Base-by-base conservation (phyloP, 495 filamentous ascomycete species). In the Cercophora scortea region DNA sequence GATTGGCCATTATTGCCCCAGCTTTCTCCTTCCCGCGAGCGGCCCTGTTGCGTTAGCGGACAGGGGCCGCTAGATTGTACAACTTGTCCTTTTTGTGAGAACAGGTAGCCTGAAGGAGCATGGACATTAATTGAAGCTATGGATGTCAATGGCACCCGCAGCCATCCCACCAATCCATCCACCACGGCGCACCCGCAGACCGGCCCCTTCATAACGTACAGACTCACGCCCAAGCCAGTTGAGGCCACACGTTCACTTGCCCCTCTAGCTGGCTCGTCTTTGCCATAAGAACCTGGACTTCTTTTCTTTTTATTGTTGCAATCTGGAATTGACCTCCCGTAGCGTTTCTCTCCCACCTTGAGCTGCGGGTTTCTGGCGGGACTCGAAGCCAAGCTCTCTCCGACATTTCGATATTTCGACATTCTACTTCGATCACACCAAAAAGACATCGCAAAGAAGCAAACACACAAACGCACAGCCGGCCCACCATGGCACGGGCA, bases 401-500 rank as follows among this genome's bases (percentile, higher is more conserved):
- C 25, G 8, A 41, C 38, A 41, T 41, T 12, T 12, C 19, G 8
- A 19, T n/a, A 25, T 9, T 35, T n/a, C 45, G 12, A 9, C 40
- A 8, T 45, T 19, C 8, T 13, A 17, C 17, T 32, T 42, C 39
- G 33, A 49, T 16, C 19, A 19, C 46, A 25, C n/a, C n/a, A 7
- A 33, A 33, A n/a, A 42, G 47, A 35, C 25, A 47, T 39, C 38
- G 38, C 38, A 40, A 15, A 40, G n/a, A 2, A 48, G 51, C 32
- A 36, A 40, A 42, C 15, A 39, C 32, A 51, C 40, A 41, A 46
- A 55, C 60, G 39, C 58, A 49, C 49, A 50, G 41, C 47, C 15
- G 50, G 61, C 66, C 66, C 68, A 69, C 51, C 61, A 76, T 76
- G 73, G 68, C 69, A 57, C 67, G 61, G 45, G 52, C 50, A 55